Base-by-base conservation (phyloP, 2,329 filamentous ascomycete species). In the Thielaviopsis musarum region DNA sequence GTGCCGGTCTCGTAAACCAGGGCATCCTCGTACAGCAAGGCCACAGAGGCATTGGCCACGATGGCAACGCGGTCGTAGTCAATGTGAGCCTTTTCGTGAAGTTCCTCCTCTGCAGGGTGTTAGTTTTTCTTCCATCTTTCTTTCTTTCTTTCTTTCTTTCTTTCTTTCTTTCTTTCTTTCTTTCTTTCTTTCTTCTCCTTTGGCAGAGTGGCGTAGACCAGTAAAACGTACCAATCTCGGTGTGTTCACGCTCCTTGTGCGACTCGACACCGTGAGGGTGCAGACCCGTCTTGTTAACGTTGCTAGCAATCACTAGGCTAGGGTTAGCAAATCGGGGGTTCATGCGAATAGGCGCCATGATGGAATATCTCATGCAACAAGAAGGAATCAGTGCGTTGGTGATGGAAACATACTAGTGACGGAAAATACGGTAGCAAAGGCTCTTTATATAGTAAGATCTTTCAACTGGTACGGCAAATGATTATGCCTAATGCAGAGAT, bases 61-160 rank as follows among this genome's bases (percentile, higher is more conserved):
- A 98, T 98, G 64, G 93, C 88, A 69, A 98, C 93, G 70, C 90
- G 87, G 75, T 97, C 88, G 73, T 97, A 98, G 80, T 98, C 93
- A 70, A 98, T 98, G 80, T 98, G 91, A 66, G 93, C 93, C 70
- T 86, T 90, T 75, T 96, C 89, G 74, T 97, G 91, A 63, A 98
- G 87, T 73, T 95, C 89, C 77, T 97, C 90, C 77, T 98, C 79
- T 76, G 65, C 58, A 52, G 48, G 10, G 59, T 56, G 61, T 65
- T 62, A 64, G 62, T 63, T 61, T 64, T 19, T 56, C 22, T 51
- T 38, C 21, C n/a, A n/a, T n/a, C n/a, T n/a, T n/a, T n/a, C n/a
- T n/a, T n/a, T n/a, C n/a, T n/a, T n/a, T n/a, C n/a, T n/a, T n/a
- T n/a, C n/a, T n/a, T n/a, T n/a, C n/a, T n/a, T n/a, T n/a, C n/a